Conservation (phyloP, 2,329 filamentous ascomycete species). For the Aureobasidium pullulans region DNA sequence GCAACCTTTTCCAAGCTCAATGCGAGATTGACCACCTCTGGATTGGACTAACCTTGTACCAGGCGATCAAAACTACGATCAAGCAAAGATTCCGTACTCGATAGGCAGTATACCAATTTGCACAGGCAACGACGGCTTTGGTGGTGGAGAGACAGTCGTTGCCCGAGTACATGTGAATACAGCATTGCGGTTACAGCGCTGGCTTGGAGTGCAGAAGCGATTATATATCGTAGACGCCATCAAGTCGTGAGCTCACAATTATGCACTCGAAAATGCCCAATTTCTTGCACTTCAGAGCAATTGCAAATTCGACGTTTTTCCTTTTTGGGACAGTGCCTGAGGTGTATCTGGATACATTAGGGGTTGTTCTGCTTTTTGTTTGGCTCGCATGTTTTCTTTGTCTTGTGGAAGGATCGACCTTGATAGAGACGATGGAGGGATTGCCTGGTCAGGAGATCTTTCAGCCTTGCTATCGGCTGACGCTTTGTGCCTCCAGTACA, state of each 20-base stretch:
- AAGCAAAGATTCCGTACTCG: constrained; percentile 2
- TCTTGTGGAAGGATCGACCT: not conserved
- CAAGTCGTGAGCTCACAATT: not conserved
- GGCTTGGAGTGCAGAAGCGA: constrained; percentile 9
- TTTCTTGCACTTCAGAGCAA: too few relatives aligned
- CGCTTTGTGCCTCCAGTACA: not conserved
- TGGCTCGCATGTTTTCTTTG: not conserved
- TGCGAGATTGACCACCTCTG: not conserved
- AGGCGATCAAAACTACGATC: not conserved
- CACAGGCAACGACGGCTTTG: not conserved
- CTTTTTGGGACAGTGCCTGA: too few relatives aligned
- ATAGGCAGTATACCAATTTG: constrained; percentile 9
- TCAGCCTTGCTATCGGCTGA: not conserved
- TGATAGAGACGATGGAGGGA: not conserved
- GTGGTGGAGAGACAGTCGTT: constrained; percentile 1
- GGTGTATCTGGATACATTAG: too few relatives aligned
- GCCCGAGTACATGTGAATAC: constrained; percentile 11
- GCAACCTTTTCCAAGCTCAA: too few relatives aligned
- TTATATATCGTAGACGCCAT: constrained; percentile 10
- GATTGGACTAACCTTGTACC: not conserved
- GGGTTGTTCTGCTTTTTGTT: not conserved
- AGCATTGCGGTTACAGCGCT: not conserved
- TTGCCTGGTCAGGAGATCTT: not conserved
- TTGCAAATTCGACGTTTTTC: not conserved
- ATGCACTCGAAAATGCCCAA: too few relatives aligned